Evolutionary conservation across 2,329 filamentous ascomycete species (phyloP).

Genomic region (Pyrenochaeta sp.): DNA sequence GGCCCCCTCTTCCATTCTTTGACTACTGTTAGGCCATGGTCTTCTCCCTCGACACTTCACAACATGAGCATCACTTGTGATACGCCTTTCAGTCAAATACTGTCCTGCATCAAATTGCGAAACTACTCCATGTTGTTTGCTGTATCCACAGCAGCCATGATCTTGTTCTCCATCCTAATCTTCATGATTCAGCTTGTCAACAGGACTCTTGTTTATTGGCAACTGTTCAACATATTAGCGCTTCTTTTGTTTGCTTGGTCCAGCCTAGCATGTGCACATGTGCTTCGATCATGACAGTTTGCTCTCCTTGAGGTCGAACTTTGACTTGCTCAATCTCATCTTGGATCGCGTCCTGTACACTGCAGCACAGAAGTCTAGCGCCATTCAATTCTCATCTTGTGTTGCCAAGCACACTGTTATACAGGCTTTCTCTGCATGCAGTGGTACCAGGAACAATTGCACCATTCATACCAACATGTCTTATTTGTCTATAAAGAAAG

Average conservation of each 20-base stretch:
- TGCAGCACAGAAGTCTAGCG: background rate
- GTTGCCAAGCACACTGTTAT: background rate
- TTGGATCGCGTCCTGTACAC: background rate
- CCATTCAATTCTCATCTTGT: constrained; percentile 1
- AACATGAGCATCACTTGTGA: background rate
- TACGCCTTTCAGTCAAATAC: background rate
- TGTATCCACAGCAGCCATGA: background rate
- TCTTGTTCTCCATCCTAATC: background rate
- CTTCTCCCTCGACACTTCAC: background rate
- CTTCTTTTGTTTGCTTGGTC: background rate
- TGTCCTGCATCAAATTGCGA: too few relatives aligned
- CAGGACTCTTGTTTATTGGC: background rate
- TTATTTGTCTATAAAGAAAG: too few relatives aligned
- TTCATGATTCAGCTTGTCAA: background rate
- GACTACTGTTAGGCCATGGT: background rate
- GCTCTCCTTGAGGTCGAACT: background rate
- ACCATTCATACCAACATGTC: too few relatives aligned
- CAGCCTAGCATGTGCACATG: background rate
- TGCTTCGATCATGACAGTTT: background rate
- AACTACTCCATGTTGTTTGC: background rate
- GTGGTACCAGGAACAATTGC: too few relatives aligned
- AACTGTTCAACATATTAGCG: background rate
- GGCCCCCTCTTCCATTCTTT: background rate
- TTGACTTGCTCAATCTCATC: background rate
- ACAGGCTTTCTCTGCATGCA: background rate